phyloP scores from a whole-genome alignment of 2,329 filamentous ascomycete genomes.

The Orbilia blumenaviensis region DNA sequence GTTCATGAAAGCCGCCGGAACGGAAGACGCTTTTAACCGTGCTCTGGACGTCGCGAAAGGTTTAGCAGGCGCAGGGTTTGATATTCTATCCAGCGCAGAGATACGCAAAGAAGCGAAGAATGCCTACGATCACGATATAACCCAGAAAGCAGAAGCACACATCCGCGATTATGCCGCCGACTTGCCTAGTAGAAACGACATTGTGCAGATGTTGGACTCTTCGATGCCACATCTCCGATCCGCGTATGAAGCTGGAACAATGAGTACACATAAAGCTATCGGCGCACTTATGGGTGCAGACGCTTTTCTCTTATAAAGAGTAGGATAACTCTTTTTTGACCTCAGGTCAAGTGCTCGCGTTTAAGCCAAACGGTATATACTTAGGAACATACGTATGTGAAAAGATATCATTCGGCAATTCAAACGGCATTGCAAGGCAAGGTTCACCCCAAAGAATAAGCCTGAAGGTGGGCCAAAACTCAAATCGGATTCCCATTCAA shows the following conservation, averaged over 20 bases:
- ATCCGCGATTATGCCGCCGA: background rate
- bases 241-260: background rate
- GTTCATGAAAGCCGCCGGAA: conserved; percentile 67
- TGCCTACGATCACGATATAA: conserved; percentile 59
- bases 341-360: no score
- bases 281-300: conserved; percentile 33
- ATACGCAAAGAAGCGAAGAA: conserved; percentile 63
- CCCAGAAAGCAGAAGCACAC: background rate
- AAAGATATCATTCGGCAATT: no score
- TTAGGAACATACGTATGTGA: no score
- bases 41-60: conserved; percentile 65
- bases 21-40: conserved; percentile 63
- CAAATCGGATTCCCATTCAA: no score
- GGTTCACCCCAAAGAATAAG: no score
- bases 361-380: no score
- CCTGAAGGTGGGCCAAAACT: no score
- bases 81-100: conserved; percentile 63
- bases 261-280: conserved; percentile 22
- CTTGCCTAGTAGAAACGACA: background rate
- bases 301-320: background rate
- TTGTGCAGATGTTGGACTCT: background rate
- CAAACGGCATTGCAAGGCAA: no score
- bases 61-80: conserved; percentile 64
- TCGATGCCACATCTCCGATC: conserved; percentile 8
- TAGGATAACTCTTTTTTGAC: no score